Evolutionary conservation across 2,329 filamentous ascomycete genomes (phyloP), one percentile per base, ranked within the genome.

Genomic region (Aureobasidium sp.): DNA sequence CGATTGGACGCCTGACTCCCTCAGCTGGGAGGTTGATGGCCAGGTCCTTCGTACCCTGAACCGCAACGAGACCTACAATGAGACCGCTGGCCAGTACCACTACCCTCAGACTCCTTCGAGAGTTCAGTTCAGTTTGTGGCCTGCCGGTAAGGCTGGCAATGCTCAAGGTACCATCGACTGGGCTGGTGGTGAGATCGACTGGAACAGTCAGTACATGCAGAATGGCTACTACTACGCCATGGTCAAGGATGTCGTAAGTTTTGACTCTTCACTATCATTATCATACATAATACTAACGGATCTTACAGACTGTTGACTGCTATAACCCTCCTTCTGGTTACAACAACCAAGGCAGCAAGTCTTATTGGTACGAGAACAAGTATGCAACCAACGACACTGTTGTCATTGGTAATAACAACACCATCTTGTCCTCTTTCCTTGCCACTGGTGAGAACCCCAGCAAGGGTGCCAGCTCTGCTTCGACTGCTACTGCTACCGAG

Each of bases 91-190:
- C 75, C 86, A 87, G 75, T 99, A 87, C 82, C 80, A 88, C 70
- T 99, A 84, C 80, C 94, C 94, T 7, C 94, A 97, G 78, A 95
- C 92, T 0, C 94, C 94, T 4, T 78, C 92, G 17, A 90, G 93
- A 68, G 84, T 99, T 58, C 91, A 97, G 79, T 82, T 99, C 56
- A 97, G 94, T 17, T 86, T 99, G 71, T 99, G 94, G 94, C 94
- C 94, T 44, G 94, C 90, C 70, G 94, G 94, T 72, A 84, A 89
- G 51, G 77, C 85, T 10, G 82, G 81, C 71, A 97, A 97, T 74
- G 88, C 84, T 44, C 72, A 89, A 73, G 94, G 94, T 62, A 97
- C 94, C 37, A 84, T 96, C 67, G 81, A 87, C 60, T 99, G 94
- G 94, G 90, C 93, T 20, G 94, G 94, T 71, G 94, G 94, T 69